Evolutionary conservation across 306 rosid species (phyloP).

Genomic region (Carpinus viminea): DNA sequence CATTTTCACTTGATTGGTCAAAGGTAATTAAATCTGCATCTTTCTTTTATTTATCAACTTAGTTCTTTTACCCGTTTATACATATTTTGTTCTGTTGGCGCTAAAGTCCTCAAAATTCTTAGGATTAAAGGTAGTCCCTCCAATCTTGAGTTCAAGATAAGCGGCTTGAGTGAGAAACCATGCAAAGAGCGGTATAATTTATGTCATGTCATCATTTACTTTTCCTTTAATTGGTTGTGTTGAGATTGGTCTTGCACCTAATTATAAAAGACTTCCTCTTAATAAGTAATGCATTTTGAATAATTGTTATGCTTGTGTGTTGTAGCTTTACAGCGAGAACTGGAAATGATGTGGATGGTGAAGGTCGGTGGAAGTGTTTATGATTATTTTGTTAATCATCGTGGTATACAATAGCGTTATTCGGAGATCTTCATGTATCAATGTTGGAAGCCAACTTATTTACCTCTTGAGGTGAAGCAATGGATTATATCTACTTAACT

Average conservation of each 20-base stretch:
- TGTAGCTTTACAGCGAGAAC: conserved; percentile 65
- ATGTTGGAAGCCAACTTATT: conserved; percentile 85
- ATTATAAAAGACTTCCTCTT: background rate
- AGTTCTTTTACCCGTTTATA: too few relatives aligned
- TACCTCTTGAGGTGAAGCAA: conserved; percentile 76
- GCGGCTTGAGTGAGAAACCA: conserved; percentile 76
- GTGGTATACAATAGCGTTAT: too few relatives aligned
- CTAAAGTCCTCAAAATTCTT: too few relatives aligned
- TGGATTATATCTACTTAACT: background rate
- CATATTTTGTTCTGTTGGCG: too few relatives aligned
- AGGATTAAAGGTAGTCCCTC: too few relatives aligned
- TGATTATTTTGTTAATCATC: conserved; percentile 71
- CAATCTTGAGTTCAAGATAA: conserved; percentile 78
- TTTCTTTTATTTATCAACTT: too few relatives aligned
- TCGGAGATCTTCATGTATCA: conserved; percentile 76
- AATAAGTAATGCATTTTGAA: background rate
- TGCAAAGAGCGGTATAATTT: conserved; percentile 72
- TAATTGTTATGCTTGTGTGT: background rate
- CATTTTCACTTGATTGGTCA: too few relatives aligned
- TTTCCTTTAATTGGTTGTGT: background rate
- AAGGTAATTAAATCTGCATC: too few relatives aligned
- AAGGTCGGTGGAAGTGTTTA: conserved; percentile 51
- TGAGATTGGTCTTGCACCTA: background rate
- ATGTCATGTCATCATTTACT: background rate
- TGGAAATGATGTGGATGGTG: conserved; percentile 44